Conservation (phyloP, 2,329 filamentous ascomycete species). For the Venturia effusa region DNA sequence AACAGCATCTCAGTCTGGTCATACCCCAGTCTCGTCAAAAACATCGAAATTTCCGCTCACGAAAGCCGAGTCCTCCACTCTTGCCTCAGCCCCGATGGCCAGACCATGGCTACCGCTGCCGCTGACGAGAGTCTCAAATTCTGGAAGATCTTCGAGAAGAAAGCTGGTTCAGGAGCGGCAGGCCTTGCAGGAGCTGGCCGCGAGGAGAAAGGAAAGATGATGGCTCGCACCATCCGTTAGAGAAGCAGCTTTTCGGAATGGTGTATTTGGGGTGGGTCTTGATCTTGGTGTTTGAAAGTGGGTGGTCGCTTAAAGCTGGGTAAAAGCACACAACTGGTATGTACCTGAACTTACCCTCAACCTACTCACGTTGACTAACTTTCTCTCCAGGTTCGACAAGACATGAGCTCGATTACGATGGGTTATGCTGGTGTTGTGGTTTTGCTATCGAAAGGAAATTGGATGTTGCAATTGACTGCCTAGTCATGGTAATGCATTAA, state of each 20-base stretch:
- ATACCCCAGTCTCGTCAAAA: conserved; percentile 93
- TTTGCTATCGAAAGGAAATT: too few relatives aligned
- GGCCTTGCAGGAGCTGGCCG: conserved; percentile 1
- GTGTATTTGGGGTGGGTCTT: too few relatives aligned
- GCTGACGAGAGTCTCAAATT: conserved; percentile 98
- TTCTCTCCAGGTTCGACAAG: too few relatives aligned
- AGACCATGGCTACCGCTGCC: conserved; percentile 92
- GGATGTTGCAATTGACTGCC: too few relatives aligned
- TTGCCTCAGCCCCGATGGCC: conserved; percentile 91
- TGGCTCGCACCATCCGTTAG: conserved; percentile 23
- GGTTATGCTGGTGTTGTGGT: too few relatives aligned
- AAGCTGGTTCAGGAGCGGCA: conserved; percentile 45
- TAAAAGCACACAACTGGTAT: too few relatives aligned
- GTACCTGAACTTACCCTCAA: too few relatives aligned
- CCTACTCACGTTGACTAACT: too few relatives aligned
- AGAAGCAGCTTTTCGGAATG: not conserved
- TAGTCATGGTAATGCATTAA: too few relatives aligned
- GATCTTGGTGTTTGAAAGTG: too few relatives aligned
- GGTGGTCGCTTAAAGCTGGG: too few relatives aligned
- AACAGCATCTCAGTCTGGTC: conserved; percentile 99
- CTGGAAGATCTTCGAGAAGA: conserved; percentile 99
- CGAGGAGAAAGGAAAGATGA: conserved; percentile 10
- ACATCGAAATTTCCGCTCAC: conserved; percentile 94
- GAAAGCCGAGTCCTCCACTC: conserved; percentile 95
- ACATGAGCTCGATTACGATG: too few relatives aligned